These are phyloP conservation scores for Cucurbita moschata DNA, from an alignment of 306 rosid genomes.

Conservation along the genomic window DNA sequence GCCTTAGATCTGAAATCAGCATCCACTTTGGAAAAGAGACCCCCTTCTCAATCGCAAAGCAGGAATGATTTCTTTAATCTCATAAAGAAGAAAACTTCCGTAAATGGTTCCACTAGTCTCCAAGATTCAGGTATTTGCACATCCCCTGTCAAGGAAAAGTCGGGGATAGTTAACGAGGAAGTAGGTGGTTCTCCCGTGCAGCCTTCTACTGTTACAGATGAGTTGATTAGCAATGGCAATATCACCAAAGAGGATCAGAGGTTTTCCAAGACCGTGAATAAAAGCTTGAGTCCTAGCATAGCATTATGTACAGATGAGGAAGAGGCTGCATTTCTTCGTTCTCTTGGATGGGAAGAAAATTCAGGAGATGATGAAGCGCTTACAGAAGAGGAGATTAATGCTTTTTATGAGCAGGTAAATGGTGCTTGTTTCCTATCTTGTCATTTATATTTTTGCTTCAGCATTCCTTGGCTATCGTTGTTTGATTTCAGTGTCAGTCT, in stretches of 20 bases:
- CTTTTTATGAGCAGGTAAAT: constrained; percentile 64
- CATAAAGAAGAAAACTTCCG: constrained; percentile 58
- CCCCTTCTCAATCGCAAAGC: constrained; percentile 76
- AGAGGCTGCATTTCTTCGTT: constrained; percentile 89
- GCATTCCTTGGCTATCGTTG: neutral
- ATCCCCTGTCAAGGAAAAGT: constrained; percentile 44
- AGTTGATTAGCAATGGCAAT: constrained; percentile 40
- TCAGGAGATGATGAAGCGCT: constrained; percentile 86
- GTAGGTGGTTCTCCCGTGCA: constrained; percentile 28
- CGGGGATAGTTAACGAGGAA: constrained; percentile 38
- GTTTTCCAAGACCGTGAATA: constrained; percentile 22
- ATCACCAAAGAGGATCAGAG: constrained; percentile 35
- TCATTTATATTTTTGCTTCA: neutral
- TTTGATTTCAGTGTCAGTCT: neutral
- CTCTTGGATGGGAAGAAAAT: constrained; percentile 97
- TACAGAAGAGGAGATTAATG: constrained; percentile 85
- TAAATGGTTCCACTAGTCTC: constrained; percentile 32
- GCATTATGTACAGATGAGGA: constrained; percentile 65
- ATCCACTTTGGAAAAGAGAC: constrained; percentile 56
- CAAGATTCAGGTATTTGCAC: constrained; percentile 41
- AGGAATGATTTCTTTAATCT: constrained; percentile 83
- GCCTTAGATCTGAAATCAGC: constrained; percentile 60
- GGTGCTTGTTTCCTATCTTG: neutral
- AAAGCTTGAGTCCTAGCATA: constrained; percentile 23
- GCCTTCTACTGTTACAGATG: constrained; percentile 31